Base-by-base conservation (phyloP, 805 yeast species). In the Kodamaea nitidulidarum region DNA sequence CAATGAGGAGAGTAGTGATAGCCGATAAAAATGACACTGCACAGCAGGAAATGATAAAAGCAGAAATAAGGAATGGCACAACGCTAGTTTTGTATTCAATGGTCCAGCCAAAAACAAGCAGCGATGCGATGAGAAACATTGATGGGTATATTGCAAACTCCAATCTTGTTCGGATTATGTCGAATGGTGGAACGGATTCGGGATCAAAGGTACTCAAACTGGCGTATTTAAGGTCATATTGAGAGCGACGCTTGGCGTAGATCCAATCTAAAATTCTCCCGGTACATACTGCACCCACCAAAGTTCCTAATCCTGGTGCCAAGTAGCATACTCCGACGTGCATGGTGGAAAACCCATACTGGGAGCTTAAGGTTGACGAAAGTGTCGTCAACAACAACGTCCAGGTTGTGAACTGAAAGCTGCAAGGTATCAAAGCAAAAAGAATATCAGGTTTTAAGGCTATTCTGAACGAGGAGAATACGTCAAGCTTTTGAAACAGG, bases 81-180 rank as follows among this genome's bases (percentile, higher is more conserved):
- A 80, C 58, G 30, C 68, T 65, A 4, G 71, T 69, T 20, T 64
- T 57, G 18, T 61, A 58, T 25, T 75, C 65, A 10, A 86, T 51
- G 44, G 87, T 76, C 95, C 95, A 87, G 1, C 95, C 95, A 57
- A 74, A 84, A 18, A 78, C 59, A 1, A 81, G 43, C 0, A 75
- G 48, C 7, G 73, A 68, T 0, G 67, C 67, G 18, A 58, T 47
- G 3, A 73, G 52, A 4, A 76, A 47, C 2, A 67, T 26, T 2
- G 76, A 56, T 3, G 84, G 75, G 12, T 69, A 42, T 6, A 57
- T 37, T 7, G 52, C 40, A 7, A 73, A 64, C n/a, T 67, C 61
- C 8, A 83, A 51, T 43, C 93, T 68, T 0, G 83, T 75, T 35
- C 61, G 61, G 39, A 78, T 68, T 26, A 80, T 67, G 51, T 82